Evolutionary conservation across 2,329 filamentous ascomycete genomes (phyloP), one percentile per base, ranked within the genome.

Genomic region (Chrysoporthe puriensis): DNA sequence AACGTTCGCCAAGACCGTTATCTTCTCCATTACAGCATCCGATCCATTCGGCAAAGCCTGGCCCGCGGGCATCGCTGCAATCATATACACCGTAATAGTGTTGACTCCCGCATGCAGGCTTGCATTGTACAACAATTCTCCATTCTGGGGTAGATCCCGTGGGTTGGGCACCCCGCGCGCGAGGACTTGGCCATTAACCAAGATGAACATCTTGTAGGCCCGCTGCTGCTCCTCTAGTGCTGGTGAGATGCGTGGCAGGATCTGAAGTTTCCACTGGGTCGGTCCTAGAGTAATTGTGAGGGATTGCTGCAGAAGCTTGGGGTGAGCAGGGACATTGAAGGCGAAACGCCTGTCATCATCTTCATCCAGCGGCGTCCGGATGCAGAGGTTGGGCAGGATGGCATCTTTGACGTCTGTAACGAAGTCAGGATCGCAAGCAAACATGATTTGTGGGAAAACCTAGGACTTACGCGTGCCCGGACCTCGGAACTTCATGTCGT

Each of bases 201-300:
- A 84, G 44, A 94, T 90, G 75, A 93, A 94, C 46, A 96, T 80
- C 75, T 90, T 93, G 79, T 92, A 93, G 62, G 92, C 88, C 43
- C 92, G 89, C 63, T 87, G 77, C 67, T 83, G 77, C 54, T 82
- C 84, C 68, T 89, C 86, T 4, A 92, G 79, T 44, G 84, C 84
- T 9, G 88, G 79, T 0, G 89, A 86, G 21, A 96, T 82, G 13
- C 85, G 85, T 4, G 91, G 89, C 32, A 87, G 83, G 66, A 97
- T 84, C 69, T 94, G 90, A 21, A 97, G 80, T 68, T 90, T 89
- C 72, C 87, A 89, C 73, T 94, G 88, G 59, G 84, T 86, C 1
- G 85, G 78, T 1, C 91, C 88, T 11, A 96, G 81, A 67, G 88
- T 90, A 66, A 96, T 81, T 6, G 92, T 91, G 54, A 91, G 82